phyloP scores from a whole-genome alignment of 148 eudicot genomes.

The Dianthus caryophyllus region DNA sequence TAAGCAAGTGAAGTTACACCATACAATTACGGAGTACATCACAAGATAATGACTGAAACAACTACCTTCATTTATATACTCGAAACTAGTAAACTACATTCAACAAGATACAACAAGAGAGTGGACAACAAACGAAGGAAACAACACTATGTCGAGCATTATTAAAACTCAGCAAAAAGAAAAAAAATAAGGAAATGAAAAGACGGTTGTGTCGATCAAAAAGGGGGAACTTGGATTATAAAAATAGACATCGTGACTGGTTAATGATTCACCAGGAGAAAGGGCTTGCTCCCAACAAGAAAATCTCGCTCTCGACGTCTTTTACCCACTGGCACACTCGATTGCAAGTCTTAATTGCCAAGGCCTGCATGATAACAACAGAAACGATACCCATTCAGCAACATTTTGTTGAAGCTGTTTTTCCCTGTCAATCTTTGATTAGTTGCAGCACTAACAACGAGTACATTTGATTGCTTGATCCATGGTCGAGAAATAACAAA shows the following conservation, averaged over 20 bases:
- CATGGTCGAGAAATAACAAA: too few relatives aligned
- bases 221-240: background rate
- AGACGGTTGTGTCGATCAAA: background rate
- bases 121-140: constrained; percentile 1
- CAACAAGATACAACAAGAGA: constrained; percentile 19
- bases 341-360: constrained; percentile 91
- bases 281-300: constrained; percentile 86
- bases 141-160: constrained; percentile 3
- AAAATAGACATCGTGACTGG: background rate
- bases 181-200: too few relatives aligned
- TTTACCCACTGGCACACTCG: constrained; percentile 95
- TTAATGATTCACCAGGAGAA: constrained; percentile 66
- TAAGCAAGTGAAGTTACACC: constrained; percentile 8
- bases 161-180: background rate
- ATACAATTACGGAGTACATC: background rate
- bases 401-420: too few relatives aligned
- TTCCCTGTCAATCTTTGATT: too few relatives aligned
- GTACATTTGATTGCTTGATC: too few relatives aligned
- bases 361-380: constrained; percentile 66
- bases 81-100: constrained; percentile 21
- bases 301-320: constrained; percentile 89
- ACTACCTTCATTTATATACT: constrained; percentile 21
- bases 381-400: background rate
- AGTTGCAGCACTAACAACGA: too few relatives aligned
- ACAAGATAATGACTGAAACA: constrained; percentile 5